Conservation (phyloP, 1,139 yeast species). For the Hyphopichia fennica region DNA sequence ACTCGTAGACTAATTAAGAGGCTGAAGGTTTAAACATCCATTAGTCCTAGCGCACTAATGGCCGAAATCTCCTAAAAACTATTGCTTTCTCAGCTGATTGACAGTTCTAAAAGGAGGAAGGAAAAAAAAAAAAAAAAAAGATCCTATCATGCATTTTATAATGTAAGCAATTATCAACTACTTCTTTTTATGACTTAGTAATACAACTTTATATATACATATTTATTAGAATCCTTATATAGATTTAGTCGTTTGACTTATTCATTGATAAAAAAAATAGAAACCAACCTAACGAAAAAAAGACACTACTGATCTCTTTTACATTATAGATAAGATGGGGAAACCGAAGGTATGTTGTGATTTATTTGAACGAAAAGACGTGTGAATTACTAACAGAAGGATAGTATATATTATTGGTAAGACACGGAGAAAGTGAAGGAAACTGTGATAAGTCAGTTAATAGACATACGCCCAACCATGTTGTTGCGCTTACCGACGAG, state of each 20-base stretch:
- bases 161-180: no score
- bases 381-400: constrained; percentile 11
- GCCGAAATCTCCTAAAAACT: not conserved
- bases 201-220: no score
- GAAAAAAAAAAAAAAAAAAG: not conserved
- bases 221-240: no score
- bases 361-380: no score
- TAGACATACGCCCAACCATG: constrained; percentile 73
- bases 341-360: constrained; percentile 55
- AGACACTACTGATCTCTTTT: no score
- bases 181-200: no score
- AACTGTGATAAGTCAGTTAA: constrained; percentile 82
- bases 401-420: constrained; percentile 69
- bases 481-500: constrained; percentile 62
- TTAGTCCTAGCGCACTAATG: not conserved
- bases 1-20: not conserved
- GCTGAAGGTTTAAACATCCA: not conserved
- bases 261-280: no score
- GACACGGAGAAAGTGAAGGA: constrained; percentile 93
- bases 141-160: not conserved
- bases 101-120: not conserved
- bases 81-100: not conserved
- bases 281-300: not conserved
- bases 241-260: no score
- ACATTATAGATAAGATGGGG: no score